These are phyloP conservation scores for Teunomyces funiuensis DNA, from an alignment of 805 yeast species.

Conservation along the genomic window DNA sequence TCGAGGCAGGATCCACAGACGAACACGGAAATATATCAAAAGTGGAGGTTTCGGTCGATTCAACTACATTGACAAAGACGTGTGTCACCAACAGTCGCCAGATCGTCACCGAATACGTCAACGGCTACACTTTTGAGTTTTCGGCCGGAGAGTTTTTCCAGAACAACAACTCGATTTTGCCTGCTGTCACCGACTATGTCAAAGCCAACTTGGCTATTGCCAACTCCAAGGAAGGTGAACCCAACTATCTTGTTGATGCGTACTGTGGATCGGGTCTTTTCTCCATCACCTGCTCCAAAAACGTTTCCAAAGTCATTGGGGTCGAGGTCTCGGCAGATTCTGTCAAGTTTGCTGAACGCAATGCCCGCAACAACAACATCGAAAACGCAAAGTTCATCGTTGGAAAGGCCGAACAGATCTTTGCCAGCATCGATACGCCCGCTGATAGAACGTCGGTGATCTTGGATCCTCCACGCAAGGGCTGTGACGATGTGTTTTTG, in stretches of 20 bases:
- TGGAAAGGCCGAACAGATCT: conserved; percentile 91
- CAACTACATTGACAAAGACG: conserved; percentile 49
- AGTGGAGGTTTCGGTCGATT: conserved; percentile 23
- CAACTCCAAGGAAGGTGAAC: conserved; percentile 29
- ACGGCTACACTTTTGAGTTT: conserved; percentile 78
- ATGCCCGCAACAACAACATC: conserved; percentile 74
- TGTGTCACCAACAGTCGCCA: conserved; percentile 80
- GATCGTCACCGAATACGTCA: conserved; percentile 73
- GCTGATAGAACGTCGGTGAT: conserved; percentile 79
- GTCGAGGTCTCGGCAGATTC: conserved; percentile 93
- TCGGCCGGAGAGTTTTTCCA: conserved; percentile 97
- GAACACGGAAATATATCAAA: conserved; percentile 32
- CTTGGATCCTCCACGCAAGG: conserved; percentile 96
- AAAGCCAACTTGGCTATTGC: conserved; percentile 57
- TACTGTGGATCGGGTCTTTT: conserved; percentile 96
- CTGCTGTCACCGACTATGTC: conserved; percentile 79
- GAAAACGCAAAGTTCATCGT: conserved; percentile 79
- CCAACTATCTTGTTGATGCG: conserved; percentile 80
- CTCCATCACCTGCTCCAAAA: conserved; percentile 78
- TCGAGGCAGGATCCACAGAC: conserved; percentile 45
- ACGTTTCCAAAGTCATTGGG: conserved; percentile 84
- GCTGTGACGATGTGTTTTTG: conserved; percentile 87
- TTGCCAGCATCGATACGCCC: conserved; percentile 76
- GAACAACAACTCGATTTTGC: conserved; percentile 88
- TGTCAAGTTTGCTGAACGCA: conserved; percentile 80